A percentile compares a stretch with the other conserved stretches of the same genome.
phyloP scores from a whole-genome alignment of 202 grass and related monocot species.

The Elaeis oleifera region DNA sequence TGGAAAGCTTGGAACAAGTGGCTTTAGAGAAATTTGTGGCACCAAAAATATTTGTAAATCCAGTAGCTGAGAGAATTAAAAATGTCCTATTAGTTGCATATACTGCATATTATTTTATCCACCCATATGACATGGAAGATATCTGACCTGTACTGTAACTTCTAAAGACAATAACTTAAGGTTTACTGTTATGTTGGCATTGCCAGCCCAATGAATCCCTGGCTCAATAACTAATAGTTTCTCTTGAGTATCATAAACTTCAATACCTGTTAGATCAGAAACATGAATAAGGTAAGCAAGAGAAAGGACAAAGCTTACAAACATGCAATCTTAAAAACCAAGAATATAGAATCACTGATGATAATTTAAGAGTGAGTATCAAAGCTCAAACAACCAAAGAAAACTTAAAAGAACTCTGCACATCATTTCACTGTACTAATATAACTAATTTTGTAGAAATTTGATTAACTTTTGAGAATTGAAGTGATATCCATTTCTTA shows the following conservation, averaged over 20 bases:
- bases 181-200: conserved; percentile 41
- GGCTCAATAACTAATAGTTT: conserved; percentile 82
- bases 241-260: conserved; percentile 78
- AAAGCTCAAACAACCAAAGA: no score
- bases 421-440: no score
- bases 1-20: conserved; percentile 72
- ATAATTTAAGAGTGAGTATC: no score
- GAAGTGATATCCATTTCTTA: no score
- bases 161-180: conserved; percentile 48
- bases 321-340: neutral
- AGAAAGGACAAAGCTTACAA: conserved; percentile 3
- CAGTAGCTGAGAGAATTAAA: conserved; percentile 45
- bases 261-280: conserved; percentile 50
- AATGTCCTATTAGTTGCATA: neutral
- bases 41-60: conserved; percentile 55
- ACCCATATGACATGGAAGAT: neutral
- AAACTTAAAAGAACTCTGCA: no score
- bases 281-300: neutral
- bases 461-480: no score
- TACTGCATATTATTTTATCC: neutral
- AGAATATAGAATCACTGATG: conserved; percentile 7
- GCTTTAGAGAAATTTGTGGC: conserved; percentile 51
- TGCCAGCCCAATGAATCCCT: conserved; percentile 73
- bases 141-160: conserved; percentile 59
- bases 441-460: no score